A percentile compares a stretch with the other conserved stretches of the same genome.
These are phyloP conservation scores for Aspergillus cavernicola DNA, from an alignment of 495 filamentous ascomycete species.

Conservation along the genomic window DNA sequence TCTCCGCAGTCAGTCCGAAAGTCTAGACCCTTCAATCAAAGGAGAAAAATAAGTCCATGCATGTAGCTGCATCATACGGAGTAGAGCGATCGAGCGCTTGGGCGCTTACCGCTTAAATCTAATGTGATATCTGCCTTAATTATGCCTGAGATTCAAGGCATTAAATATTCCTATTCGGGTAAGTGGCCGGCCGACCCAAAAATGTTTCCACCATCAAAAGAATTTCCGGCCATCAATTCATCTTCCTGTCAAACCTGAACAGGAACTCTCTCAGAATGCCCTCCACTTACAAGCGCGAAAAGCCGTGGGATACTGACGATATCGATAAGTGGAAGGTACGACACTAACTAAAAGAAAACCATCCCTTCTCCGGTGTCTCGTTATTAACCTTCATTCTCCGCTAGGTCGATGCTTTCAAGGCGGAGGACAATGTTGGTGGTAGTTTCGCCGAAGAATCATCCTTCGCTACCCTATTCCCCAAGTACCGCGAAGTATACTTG, in stretches of 20 bases:
- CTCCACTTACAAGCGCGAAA: constrained; percentile 88
- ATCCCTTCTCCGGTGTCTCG: not conserved
- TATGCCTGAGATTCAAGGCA: constrained; percentile 17
- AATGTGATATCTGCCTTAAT: constrained; percentile 6
- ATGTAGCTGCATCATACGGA: not conserved
- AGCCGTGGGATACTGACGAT: constrained; percentile 97
- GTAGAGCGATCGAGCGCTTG: constrained; percentile 10
- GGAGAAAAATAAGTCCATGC: not conserved
- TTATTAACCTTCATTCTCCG: constrained; percentile 16
- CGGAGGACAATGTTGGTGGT: constrained; percentile 79
- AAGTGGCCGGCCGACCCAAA: constrained; percentile 35
- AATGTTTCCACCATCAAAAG: constrained; percentile 35
- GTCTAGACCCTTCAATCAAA: not conserved
- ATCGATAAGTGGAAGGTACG: constrained; percentile 93
- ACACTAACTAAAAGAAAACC: not conserved
- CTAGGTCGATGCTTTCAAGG: constrained; percentile 75
- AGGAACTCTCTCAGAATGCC: constrained; percentile 59
- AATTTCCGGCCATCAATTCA: constrained; percentile 23
- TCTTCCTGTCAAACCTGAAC: constrained; percentile 10
- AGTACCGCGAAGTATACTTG: constrained; percentile 94
- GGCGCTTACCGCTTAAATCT: constrained; percentile 11
- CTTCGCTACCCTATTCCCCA: constrained; percentile 90
- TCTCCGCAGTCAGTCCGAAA: not conserved
- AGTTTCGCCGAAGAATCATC: constrained; percentile 90
- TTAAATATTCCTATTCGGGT: constrained; percentile 20